A percentile compares a stretch with the other conserved stretches of the same genome.
These are phyloP conservation scores for Camellia lanceoleosa DNA, from an alignment of 148 eudicot genomes.

Conservation along the genomic window DNA sequence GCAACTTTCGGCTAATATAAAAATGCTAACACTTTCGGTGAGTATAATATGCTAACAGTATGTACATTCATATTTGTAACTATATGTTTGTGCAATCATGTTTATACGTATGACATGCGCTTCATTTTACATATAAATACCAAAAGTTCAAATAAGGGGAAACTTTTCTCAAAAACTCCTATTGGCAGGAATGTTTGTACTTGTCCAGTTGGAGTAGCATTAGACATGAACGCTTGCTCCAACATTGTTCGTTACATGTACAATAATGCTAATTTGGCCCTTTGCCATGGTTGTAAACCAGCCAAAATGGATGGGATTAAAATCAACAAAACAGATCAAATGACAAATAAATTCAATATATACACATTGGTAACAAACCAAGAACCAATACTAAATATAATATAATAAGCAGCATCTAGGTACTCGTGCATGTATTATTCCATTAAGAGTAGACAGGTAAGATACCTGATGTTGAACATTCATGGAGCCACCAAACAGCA, in stretches of 20 bases:
- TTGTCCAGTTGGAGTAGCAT: background rate
- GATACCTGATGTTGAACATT: constrained; percentile 91
- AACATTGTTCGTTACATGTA: background rate
- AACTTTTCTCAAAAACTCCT: background rate
- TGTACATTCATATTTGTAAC: too few relatives aligned
- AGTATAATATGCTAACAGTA: too few relatives aligned
- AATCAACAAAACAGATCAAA: background rate
- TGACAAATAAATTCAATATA: background rate
- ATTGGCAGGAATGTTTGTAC: background rate
- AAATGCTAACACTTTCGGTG: too few relatives aligned
- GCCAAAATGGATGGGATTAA: background rate
- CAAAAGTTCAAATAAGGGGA: background rate
- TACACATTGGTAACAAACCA: background rate
- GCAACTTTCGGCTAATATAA: too few relatives aligned
- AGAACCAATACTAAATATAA: background rate
- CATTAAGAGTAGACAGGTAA: constrained; percentile 1
- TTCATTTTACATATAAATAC: background rate
- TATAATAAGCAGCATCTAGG: background rate
- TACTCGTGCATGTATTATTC: background rate
- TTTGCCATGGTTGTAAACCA: constrained; percentile 4
- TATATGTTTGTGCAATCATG: too few relatives aligned
- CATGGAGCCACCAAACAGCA: constrained; percentile 90
- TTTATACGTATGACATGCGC: too few relatives aligned
- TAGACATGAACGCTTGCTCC: background rate
- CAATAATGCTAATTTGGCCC: constrained; percentile 5